Conservation (phyloP, 345 rosid species). For the Salix caprea region DNA sequence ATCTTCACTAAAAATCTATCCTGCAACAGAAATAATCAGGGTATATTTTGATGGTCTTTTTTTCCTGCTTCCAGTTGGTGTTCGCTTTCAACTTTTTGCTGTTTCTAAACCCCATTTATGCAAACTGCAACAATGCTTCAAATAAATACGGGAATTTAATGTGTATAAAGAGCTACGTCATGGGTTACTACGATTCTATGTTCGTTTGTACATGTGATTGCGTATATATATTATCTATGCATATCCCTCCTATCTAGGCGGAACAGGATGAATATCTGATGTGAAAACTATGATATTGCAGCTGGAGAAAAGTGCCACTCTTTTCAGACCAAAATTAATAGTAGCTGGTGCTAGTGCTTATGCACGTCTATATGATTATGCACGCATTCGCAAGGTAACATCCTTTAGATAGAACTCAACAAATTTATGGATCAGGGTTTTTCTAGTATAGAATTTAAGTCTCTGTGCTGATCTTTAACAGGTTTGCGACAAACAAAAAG, state of each 20-base stretch:
- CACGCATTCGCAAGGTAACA: conserved; percentile 79
- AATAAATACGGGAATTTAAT: background rate
- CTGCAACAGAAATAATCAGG: background rate
- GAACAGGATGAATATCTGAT: conserved; percentile 5
- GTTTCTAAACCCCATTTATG: background rate
- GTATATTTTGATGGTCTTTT: background rate
- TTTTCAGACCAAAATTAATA: conserved; percentile 91
- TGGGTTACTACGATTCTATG: background rate
- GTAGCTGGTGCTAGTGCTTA: conserved; percentile 99
- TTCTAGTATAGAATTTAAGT: conserved; percentile 1
- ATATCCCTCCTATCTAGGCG: background rate
- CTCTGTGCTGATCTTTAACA: conserved; percentile 22
- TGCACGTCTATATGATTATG: conserved; percentile 89
- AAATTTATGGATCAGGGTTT: conserved; percentile 1
- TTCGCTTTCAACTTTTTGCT: background rate
- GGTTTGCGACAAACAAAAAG: conserved; percentile 98
- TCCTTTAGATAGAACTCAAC: background rate
- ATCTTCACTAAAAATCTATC: background rate
- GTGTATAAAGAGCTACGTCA: background rate
- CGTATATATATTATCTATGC: background rate
- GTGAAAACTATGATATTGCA: conserved; percentile 23
- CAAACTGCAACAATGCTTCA: background rate
- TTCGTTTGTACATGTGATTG: no score
- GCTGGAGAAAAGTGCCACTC: conserved; percentile 94
- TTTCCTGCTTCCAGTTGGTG: background rate